Evolutionary conservation across 495 filamentous ascomycete species (phyloP).

Genomic region (Neurospora hispaniola): DNA sequence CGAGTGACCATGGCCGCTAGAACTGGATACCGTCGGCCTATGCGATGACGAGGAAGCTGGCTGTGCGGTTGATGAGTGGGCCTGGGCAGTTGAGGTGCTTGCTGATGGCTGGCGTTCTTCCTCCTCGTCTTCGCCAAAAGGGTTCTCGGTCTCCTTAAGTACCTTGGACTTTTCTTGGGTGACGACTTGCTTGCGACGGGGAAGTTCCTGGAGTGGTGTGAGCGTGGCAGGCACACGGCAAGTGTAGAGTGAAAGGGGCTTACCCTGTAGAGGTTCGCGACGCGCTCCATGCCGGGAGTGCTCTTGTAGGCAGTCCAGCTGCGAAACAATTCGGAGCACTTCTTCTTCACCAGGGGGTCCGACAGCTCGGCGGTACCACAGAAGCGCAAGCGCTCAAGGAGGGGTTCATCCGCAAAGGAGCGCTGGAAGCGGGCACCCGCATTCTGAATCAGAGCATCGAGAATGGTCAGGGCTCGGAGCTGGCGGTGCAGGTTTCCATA

Average conservation of each 20-base stretch:
- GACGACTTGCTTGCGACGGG: conserved; percentile 42
- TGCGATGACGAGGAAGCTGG: conserved; percentile 19
- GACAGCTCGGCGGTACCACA: conserved; percentile 77
- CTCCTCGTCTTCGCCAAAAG: conserved; percentile 53
- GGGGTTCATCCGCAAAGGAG: conserved; percentile 79
- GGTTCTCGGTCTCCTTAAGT: conserved; percentile 61
- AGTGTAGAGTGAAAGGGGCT: neutral
- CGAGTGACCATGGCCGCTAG: conserved; percentile 14
- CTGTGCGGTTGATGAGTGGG: neutral
- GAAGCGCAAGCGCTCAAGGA: conserved; percentile 85
- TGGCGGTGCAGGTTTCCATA: conserved; percentile 91
- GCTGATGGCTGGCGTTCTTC: conserved; percentile 19
- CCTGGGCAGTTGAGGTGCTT: conserved; percentile 1
- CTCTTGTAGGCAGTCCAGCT: conserved; percentile 83
- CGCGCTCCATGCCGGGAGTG: conserved; percentile 67
- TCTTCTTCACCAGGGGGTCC: conserved; percentile 73
- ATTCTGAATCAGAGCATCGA: conserved; percentile 93
- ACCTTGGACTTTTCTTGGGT: conserved; percentile 72
- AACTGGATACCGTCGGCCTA: conserved; percentile 13
- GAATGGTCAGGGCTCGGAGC: conserved; percentile 76
- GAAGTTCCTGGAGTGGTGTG: conserved; percentile 36
- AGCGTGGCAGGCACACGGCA: neutral
- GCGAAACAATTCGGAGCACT: conserved; percentile 75
- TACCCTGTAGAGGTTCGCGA: conserved; percentile 69
- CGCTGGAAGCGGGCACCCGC: conserved; percentile 82